A percentile compares a stretch with the other conserved stretches of the same genome.
Conservation (phyloP, 2,329 filamentous ascomycete genomes). For the Sporothrix pseudoabietina region DNA sequence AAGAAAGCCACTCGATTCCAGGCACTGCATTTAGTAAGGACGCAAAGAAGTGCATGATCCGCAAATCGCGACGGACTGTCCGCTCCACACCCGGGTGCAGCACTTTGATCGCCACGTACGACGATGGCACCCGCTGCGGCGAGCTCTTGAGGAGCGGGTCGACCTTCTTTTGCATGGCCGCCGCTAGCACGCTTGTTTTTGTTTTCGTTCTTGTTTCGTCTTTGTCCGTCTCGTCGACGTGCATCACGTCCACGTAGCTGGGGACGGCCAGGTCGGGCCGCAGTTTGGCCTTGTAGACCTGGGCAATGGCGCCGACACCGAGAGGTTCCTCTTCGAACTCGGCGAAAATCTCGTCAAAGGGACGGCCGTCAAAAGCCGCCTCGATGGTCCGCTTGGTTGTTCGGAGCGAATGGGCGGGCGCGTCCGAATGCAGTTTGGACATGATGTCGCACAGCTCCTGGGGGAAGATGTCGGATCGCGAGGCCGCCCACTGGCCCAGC, state of each 20-base stretch:
- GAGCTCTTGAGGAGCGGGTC: slow-evolving; percentile 84
- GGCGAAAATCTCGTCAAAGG: slow-evolving; percentile 90
- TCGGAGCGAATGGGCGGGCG: slow-evolving; percentile 83
- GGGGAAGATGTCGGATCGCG: slow-evolving; percentile 93
- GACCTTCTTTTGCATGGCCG: slow-evolving; percentile 43
- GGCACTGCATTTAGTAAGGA: slow-evolving; percentile 80
- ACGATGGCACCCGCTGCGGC: slow-evolving; percentile 81
- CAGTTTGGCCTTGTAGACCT: slow-evolving; percentile 94
- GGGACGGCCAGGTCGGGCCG: slow-evolving; percentile 73
- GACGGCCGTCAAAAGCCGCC: slow-evolving; percentile 75
- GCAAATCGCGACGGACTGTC: slow-evolving; percentile 83
- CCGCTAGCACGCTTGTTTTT: background rate
- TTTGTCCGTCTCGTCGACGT: background rate
- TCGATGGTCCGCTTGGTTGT: slow-evolving; percentile 78
- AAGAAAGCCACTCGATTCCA: slow-evolving; percentile 94
- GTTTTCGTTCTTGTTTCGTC: background rate
- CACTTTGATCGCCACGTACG: slow-evolving; percentile 94
- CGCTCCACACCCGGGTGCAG: slow-evolving; percentile 89
- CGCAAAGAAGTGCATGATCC: slow-evolving; percentile 94
- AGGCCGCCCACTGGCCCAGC: slow-evolving; percentile 98
- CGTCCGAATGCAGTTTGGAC: slow-evolving; percentile 93
- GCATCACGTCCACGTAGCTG: slow-evolving; percentile 44
- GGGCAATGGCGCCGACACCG: slow-evolving; percentile 93
- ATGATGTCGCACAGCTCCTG: slow-evolving; percentile 88
- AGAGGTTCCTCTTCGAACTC: slow-evolving; percentile 89